Conservation (phyloP, 148 eudicot species). For the Rheum nobile region DNA sequence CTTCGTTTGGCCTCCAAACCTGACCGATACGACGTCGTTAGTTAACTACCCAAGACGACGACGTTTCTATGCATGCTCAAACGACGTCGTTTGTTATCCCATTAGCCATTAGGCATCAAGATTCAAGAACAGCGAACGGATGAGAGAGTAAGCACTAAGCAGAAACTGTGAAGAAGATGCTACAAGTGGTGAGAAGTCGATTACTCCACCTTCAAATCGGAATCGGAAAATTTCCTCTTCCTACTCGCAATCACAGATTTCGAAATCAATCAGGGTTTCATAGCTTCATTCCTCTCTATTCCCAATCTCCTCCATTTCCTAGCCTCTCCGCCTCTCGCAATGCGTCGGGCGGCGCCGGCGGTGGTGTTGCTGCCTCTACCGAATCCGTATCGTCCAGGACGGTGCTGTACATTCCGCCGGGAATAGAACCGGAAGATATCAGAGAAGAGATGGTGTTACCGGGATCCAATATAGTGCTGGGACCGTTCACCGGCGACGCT, state of each 20-base stretch:
- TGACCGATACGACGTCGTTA: neutral
- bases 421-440: slow-evolving; percentile 50
- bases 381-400: slow-evolving; percentile 8
- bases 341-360: neutral
- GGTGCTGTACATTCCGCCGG: slow-evolving; percentile 73
- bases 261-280: neutral
- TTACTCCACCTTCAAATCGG: neutral
- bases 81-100: neutral
- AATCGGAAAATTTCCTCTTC: neutral
- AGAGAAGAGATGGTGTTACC: slow-evolving; percentile 65
- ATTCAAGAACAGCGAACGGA: neutral
- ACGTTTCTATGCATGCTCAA: neutral
- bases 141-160: neutral
- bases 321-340: neutral
- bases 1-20: too few species aligned
- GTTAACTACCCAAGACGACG: neutral
- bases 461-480: slow-evolving; percentile 66
- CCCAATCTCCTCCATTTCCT: neutral
- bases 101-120: neutral
- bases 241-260: neutral
- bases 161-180: neutral
- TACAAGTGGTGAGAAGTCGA: neutral
- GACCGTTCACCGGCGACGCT: slow-evolving; percentile 74
- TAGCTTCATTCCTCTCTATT: neutral
- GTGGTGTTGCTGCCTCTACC: neutral